Conservation (phyloP, 352 stramenopile species). For the Stramenopiles sp. region DNA sequence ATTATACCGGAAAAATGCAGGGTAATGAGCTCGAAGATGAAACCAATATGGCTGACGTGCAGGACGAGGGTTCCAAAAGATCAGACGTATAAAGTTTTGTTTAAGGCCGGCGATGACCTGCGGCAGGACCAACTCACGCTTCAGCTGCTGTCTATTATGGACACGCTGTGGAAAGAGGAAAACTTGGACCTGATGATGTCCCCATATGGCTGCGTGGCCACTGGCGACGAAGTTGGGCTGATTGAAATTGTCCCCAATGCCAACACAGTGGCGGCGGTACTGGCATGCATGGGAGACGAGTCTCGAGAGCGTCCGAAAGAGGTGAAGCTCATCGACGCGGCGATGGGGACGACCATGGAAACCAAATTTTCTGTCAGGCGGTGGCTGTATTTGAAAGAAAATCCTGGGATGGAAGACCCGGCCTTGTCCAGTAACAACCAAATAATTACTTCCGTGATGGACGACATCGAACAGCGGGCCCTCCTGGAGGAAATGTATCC, state of each 20-base stretch:
- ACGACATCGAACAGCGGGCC: too few species aligned
- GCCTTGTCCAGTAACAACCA: too few species aligned
- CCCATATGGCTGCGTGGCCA: constrained; percentile 50
- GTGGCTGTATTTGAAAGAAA: too few species aligned
- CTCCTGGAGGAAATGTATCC: too few species aligned
- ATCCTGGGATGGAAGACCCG: too few species aligned
- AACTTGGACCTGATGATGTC: constrained; percentile 93
- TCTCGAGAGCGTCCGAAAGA: too few species aligned
- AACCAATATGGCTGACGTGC: constrained; percentile 61
- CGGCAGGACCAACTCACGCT: constrained; percentile 99
- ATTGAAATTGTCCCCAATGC: constrained; percentile 63
- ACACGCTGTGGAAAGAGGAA: constrained; percentile 91
- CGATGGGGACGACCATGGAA: too few species aligned
- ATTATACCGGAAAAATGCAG: constrained; percentile 54
- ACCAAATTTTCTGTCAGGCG: too few species aligned
- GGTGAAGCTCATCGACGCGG: too few species aligned
- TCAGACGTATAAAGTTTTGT: constrained; percentile 34
- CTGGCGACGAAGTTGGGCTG: constrained; percentile 21
- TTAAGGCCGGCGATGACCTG: constrained; percentile 99
- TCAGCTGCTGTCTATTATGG: constrained; percentile 99
- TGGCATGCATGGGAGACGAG: too few species aligned
- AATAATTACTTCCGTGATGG: too few species aligned
- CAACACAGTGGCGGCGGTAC: constrained; percentile 80
- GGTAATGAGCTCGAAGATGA: constrained; percentile 80
- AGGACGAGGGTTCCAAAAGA: not conserved